Conservation (phyloP, 148 eudicot genomes). For the Simmondsia chinensis region DNA sequence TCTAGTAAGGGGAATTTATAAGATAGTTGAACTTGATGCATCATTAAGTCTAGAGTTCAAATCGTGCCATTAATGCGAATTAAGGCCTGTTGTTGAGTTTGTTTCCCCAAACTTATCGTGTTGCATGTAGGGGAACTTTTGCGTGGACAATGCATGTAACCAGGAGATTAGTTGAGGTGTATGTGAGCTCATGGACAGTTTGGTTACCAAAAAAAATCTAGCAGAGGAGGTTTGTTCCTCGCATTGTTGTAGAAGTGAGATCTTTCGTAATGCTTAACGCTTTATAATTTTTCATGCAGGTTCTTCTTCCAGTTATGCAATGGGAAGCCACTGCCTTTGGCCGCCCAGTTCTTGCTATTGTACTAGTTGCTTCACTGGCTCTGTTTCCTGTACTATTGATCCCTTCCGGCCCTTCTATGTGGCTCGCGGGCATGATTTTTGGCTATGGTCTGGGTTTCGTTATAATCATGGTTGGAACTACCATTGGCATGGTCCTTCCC, state of each 20-base stretch:
- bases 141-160: no score
- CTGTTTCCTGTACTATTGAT: conserved; percentile 71
- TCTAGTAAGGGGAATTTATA: no score
- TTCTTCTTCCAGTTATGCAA: conserved; percentile 71
- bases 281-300: conserved; percentile 28
- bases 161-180: no score
- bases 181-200: no score
- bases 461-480: conserved; percentile 87
- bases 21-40: no score
- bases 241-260: background rate
- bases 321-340: conserved; percentile 96
- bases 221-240: background rate
- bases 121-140: no score
- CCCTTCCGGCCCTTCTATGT: conserved; percentile 94
- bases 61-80: no score
- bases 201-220: background rate
- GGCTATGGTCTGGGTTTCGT: conserved; percentile 90
- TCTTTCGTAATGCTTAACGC: conserved; percentile 5
- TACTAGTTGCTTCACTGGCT: conserved; percentile 77
- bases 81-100: no score
- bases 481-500: conserved; percentile 81
- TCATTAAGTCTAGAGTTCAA: no score
- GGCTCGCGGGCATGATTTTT: conserved; percentile 97
- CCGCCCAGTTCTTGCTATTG: conserved; percentile 73
- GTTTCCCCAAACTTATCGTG: no score